Base-by-base conservation (phyloP, 352 stramenopile genomes). In the Phytophthora boehmeriae region DNA sequence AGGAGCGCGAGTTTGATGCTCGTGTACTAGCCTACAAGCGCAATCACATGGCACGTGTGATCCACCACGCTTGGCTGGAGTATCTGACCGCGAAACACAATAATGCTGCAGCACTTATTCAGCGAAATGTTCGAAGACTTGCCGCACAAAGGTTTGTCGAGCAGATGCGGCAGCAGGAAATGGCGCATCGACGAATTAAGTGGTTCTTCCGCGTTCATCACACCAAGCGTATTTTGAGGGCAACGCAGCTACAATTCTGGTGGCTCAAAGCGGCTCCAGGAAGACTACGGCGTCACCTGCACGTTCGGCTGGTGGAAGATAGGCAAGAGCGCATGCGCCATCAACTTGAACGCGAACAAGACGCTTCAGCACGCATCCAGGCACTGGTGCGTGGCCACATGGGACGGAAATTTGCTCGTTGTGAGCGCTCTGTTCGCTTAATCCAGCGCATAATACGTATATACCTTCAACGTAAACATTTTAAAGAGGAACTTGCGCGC, bases 151-250 rank as follows among this genome's bases (percentile, higher is more conserved):
- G 68, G 27, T 19, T 60, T n/a, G 67, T 84, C 1, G 14, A 63
- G n/a, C 55, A 42, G 16, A 48, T 76, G 51, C 74, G 84, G 8
- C 52, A 48, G 5, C 59, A 80, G 35, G 66, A 67, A 5, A 78
- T 86, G 53, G 73, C 80, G 8, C 82, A 85, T 57, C 83, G 83
- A 16, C 78, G 83, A 10, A 90, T 95, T 50, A 93, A 93, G 67
- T 93, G 80, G 73, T 93, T 91, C 46, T 78, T 93, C 39, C 80
- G 80, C 8, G 68, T 83, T 1, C 72, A 78, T 17, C 77, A 92
- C 38, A 63, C 63, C 4, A 59, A 74, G 2, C 74, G 83, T 3
- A 55, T 83, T 27, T 39, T 22, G 4, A 68, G 53, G n/a, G 84
- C 77, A 17, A 68, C 43, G 0, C 57, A 64, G 50, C 46, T 95